phyloP scores from a whole-genome alignment of 106 monocot species.

The Dioscorea dumetorum region DNA sequence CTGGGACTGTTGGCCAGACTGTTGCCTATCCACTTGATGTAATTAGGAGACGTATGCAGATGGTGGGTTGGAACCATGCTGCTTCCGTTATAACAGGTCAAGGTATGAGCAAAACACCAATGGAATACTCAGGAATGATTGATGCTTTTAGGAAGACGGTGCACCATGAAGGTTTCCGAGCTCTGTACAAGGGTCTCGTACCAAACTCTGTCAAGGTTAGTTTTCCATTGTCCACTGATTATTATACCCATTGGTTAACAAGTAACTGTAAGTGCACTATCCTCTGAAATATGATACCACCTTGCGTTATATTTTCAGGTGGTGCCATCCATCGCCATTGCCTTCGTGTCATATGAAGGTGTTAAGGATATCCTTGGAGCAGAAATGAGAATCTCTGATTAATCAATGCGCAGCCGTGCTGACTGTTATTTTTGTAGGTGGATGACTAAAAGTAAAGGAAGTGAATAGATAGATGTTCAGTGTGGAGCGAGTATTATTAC shows the following conservation, averaged over 20 bases:
- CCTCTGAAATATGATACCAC: background rate
- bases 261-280: background rate
- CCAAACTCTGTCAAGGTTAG: constrained; percentile 86
- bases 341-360: constrained; percentile 86
- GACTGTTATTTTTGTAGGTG: constrained; percentile 27
- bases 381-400: constrained; percentile 96
- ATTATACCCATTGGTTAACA: background rate
- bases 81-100: constrained; percentile 46
- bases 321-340: constrained; percentile 92
- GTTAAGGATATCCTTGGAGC: constrained; percentile 94
- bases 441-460: constrained; percentile 1
- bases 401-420: background rate
- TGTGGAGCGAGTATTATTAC: background rate
- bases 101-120: constrained; percentile 25
- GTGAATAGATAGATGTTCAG: constrained; percentile 2
- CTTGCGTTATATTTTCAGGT: constrained; percentile 42
- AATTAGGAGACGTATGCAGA: constrained; percentile 84
- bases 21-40: constrained; percentile 92
- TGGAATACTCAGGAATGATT: constrained; percentile 80
- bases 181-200: constrained; percentile 81
- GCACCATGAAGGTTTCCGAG: constrained; percentile 66
- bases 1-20: constrained; percentile 80
- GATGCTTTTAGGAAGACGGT: constrained; percentile 89
- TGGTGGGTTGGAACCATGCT: constrained; percentile 90
- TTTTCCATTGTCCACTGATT: background rate